phyloP scores from a whole-genome alignment of 495 filamentous ascomycete genomes.

The Margaritispora aquatica region DNA sequence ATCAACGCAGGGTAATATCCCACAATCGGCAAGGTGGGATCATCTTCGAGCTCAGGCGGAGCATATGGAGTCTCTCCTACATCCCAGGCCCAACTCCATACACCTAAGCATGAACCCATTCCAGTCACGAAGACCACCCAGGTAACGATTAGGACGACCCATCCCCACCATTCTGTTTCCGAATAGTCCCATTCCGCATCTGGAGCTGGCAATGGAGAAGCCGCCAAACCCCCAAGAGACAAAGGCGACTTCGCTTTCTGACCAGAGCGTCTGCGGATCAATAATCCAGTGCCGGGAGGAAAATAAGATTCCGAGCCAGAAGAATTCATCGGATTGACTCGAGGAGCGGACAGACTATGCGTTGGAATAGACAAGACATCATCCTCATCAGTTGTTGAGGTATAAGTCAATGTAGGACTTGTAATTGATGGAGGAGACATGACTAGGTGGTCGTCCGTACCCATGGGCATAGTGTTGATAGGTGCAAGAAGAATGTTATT shows the following conservation, averaged over 20 bases:
- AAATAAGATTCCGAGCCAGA: conserved; percentile 63
- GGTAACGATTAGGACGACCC: conserved; percentile 80
- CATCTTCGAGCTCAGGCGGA: conserved; percentile 87
- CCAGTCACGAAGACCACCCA: conserved; percentile 94
- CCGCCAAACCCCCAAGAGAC: conserved; percentile 36
- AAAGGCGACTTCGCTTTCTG: conserved; percentile 59
- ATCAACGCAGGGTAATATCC: conserved; percentile 96
- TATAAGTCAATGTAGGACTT: conserved; percentile 55
- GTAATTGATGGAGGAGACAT: conserved; percentile 29
- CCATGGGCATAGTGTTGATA: conserved; percentile 22
- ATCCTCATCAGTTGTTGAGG: conserved; percentile 74
- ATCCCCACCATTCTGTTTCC: conserved; percentile 96
- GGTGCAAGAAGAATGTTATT: conserved; percentile 27
- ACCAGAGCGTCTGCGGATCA: conserved; percentile 43
- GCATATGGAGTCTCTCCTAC: conserved; percentile 94
- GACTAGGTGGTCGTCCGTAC: conserved; percentile 16
- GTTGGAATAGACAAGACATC: conserved; percentile 56
- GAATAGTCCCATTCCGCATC: conserved; percentile 73
- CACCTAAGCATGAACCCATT: conserved; percentile 90
- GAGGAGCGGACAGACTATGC: conserved; percentile 23
- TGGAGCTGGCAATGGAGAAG: conserved; percentile 32
- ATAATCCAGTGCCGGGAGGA: conserved; percentile 30
- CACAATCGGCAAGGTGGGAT: conserved; percentile 87
- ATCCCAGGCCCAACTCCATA: conserved; percentile 99
- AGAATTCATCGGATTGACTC: conserved; percentile 42